phyloP scores from a whole-genome alignment of 2,329 filamentous ascomycete genomes.

The Cladosporium sphaerospermum region DNA sequence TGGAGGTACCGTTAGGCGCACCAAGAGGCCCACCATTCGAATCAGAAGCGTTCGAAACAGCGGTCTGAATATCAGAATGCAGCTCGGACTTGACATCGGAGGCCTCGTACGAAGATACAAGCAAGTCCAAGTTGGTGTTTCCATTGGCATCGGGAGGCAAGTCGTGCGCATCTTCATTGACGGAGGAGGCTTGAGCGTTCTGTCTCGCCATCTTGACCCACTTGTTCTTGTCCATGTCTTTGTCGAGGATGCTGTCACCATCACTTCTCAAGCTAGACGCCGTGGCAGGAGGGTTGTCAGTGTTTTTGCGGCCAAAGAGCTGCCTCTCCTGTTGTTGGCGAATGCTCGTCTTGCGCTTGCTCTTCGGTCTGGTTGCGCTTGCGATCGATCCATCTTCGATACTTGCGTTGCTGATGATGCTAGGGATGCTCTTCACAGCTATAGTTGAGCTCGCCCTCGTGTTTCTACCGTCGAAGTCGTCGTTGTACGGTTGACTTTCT shows the following conservation, averaged over 20 bases:
- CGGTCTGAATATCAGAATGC: constrained; percentile 69
- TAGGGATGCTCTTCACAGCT: constrained; percentile 85
- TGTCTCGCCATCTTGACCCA: constrained; percentile 56
- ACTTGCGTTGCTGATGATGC: constrained; percentile 69
- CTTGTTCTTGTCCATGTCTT: constrained; percentile 45
- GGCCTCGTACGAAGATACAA: constrained; percentile 67
- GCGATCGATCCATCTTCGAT: constrained; percentile 51
- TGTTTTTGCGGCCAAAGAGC: constrained; percentile 78
- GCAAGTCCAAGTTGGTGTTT: constrained; percentile 72
- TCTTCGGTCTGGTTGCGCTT: constrained; percentile 55
- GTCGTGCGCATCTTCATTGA: constrained; percentile 42
- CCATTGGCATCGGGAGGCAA: constrained; percentile 40
- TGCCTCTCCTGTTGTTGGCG: constrained; percentile 82
- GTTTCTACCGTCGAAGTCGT: constrained; percentile 57
- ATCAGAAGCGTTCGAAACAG: constrained; percentile 56
- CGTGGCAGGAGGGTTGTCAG: constrained; percentile 36
- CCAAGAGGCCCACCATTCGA: constrained; percentile 56
- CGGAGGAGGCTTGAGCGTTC: constrained; percentile 35
- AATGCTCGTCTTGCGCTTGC: constrained; percentile 71
- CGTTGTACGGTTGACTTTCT: constrained; percentile 43
- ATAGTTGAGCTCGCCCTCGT: constrained; percentile 80
- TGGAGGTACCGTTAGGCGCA: constrained; percentile 45
- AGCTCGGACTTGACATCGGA: constrained; percentile 72
- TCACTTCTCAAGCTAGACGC: constrained; percentile 50
- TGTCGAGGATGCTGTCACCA: constrained; percentile 38